Conservation (phyloP, 176 grass and related monocot genomes). For the Raddia distichophylla region DNA sequence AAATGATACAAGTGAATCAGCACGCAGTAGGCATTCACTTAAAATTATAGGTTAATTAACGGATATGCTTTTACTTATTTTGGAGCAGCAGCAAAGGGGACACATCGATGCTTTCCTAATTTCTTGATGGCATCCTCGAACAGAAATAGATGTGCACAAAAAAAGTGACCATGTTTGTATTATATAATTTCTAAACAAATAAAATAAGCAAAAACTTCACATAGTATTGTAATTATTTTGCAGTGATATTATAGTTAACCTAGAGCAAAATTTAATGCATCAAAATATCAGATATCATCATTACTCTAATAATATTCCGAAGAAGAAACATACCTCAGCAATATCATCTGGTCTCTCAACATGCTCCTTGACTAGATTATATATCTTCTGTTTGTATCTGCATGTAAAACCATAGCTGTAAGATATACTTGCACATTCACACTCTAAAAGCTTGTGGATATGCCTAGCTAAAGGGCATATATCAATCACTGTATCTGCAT, state of each 20-base stretch:
- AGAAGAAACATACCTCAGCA: slow-evolving; percentile 61
- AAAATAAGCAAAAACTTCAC: background rate
- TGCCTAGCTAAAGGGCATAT: slow-evolving; percentile 7
- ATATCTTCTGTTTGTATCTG: slow-evolving; percentile 86
- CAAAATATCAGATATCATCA: background rate
- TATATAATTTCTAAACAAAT: background rate
- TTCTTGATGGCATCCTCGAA: background rate
- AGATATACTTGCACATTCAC: slow-evolving; percentile 24
- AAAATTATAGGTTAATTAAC: background rate
- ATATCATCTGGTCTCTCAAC: slow-evolving; percentile 55
- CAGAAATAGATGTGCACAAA: background rate
- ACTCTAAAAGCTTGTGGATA: background rate
- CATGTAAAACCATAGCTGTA: slow-evolving; percentile 34
- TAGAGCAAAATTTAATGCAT: background rate
- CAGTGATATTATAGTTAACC: background rate
- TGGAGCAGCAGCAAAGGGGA: background rate
- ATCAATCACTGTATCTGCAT: background rate
- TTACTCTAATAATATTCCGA: background rate
- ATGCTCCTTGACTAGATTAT: slow-evolving; percentile 73
- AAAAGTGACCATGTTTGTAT: background rate
- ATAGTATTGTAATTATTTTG: background rate
- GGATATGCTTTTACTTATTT: background rate
- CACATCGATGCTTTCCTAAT: background rate
- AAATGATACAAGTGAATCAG: background rate
- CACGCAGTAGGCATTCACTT: background rate